phyloP scores from a whole-genome alignment of 1,284 basidiomycete species.

The Rhodotorula sp. region DNA sequence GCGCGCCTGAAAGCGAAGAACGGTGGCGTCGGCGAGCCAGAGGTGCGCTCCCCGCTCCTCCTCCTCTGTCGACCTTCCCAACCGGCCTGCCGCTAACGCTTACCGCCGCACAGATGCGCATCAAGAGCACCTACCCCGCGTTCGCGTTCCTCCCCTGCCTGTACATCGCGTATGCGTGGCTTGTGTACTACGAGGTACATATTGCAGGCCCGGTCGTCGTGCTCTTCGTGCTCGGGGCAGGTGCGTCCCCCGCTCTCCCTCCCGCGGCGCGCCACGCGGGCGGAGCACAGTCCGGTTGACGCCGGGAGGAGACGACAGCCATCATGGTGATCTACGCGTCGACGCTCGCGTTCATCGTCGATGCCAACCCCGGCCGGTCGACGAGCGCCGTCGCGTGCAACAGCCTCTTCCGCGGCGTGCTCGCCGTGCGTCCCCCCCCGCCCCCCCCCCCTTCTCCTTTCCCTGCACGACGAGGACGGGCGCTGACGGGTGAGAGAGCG shows the following conservation, averaged over 20 bases:
- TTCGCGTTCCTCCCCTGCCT: constrained; percentile 50
- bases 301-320: constrained; percentile 50
- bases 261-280: too few species aligned
- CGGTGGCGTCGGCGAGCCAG: constrained; percentile 61
- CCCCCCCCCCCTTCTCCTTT: not conserved
- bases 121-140: constrained; percentile 42
- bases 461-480: too few species aligned
- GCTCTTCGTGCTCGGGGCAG: constrained; percentile 42
- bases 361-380: constrained; percentile 72
- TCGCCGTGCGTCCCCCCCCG: constrained; percentile 4
- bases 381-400: constrained; percentile 69
- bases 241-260: not conserved
- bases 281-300: not conserved
- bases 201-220: constrained; percentile 27
- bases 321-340: constrained; percentile 64
- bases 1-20: constrained; percentile 61
- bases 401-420: constrained; percentile 65
- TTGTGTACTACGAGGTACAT: constrained; percentile 61
- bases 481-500: too few species aligned
- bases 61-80: not conserved
- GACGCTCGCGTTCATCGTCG: constrained; percentile 70
- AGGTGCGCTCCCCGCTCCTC: not conserved
- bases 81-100: constrained; percentile 49
- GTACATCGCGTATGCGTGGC: constrained; percentile 75
- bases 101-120: constrained; percentile 35